Percentiles rank a stretch among this genome's conserved stretches.
Conservation (phyloP, 495 filamentous ascomycete species). For the Aspergillus ostianus region DNA sequence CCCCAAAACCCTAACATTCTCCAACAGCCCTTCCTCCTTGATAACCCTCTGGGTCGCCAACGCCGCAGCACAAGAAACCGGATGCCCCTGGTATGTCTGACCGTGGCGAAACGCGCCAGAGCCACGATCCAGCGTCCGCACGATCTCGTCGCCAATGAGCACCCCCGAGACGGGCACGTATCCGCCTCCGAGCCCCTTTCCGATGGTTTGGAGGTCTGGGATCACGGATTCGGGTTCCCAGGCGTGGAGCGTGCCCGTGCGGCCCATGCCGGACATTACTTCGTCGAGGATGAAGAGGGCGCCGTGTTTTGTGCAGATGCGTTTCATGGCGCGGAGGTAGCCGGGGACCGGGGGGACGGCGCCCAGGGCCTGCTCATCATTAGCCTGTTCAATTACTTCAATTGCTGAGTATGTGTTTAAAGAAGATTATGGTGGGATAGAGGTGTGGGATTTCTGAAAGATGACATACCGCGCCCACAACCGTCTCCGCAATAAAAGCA, state of each 20-base stretch:
- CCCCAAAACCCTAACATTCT: conserved; percentile 50
- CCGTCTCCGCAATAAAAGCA: conserved; percentile 75
- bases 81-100: conserved; percentile 61
- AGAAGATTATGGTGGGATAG: no score
- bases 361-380: conserved; percentile 44
- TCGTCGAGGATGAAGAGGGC: conserved; percentile 73
- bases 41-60: conserved; percentile 55
- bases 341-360: conserved; percentile 62
- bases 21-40: conserved; percentile 43
- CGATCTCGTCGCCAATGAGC: conserved; percentile 52
- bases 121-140: conserved; percentile 54
- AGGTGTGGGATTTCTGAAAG: background rate
- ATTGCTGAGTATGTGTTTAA: no score
- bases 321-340: conserved; percentile 62
- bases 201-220: conserved; percentile 69
- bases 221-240: conserved; percentile 64
- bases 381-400: background rate
- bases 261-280: conserved; percentile 78
- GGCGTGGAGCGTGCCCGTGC: conserved; percentile 63
- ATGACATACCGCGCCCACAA: conserved; percentile 54
- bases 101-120: conserved; percentile 54
- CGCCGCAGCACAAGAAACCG: conserved; percentile 55
- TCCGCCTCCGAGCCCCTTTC: conserved; percentile 66
- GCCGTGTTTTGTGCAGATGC: conserved; percentile 62
- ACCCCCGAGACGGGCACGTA: conserved; percentile 63